phyloP scores from a whole-genome alignment of 73 alveolate species.

The Paraurostyla sp. region DNA sequence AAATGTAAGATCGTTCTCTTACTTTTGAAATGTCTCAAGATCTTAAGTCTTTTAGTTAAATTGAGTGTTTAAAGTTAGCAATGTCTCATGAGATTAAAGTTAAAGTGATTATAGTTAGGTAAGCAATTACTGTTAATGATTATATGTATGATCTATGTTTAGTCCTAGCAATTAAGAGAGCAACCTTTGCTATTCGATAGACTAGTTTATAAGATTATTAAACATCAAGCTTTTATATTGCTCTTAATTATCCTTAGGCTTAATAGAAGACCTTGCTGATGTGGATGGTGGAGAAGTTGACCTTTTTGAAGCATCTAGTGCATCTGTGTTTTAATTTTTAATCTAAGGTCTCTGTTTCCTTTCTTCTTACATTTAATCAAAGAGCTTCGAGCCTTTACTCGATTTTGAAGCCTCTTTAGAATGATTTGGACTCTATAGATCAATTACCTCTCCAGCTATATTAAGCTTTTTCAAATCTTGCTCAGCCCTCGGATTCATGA shows the following conservation, averaged over 20 bases:
- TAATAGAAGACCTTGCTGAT: not conserved
- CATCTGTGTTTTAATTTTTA: no score
- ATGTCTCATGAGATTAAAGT: no score
- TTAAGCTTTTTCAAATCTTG: no score
- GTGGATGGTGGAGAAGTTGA: conserved; percentile 43
- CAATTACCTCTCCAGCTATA: conserved; percentile 9
- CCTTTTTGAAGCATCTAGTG: not conserved
- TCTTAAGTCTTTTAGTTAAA: no score
- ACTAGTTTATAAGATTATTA: not conserved
- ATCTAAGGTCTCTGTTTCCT: not conserved
- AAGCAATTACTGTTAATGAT: no score
- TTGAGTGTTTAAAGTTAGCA: no score
- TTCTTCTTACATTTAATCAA: not conserved
- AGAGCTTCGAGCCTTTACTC: not conserved
- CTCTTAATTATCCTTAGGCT: not conserved
- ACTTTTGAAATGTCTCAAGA: no score
- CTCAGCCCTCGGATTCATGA: not conserved
- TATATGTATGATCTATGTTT: no score
- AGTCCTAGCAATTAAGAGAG: no score
- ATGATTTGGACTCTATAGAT: conserved; percentile 3
- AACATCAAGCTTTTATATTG: no score
- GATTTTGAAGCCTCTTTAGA: not conserved
- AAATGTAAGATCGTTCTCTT: no score
- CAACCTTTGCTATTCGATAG: not conserved
- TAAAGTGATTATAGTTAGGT: no score